These are phyloP conservation scores for Plasmopara halstedii DNA, from an alignment of 352 stramenopile genomes.

Conservation along the genomic window DNA sequence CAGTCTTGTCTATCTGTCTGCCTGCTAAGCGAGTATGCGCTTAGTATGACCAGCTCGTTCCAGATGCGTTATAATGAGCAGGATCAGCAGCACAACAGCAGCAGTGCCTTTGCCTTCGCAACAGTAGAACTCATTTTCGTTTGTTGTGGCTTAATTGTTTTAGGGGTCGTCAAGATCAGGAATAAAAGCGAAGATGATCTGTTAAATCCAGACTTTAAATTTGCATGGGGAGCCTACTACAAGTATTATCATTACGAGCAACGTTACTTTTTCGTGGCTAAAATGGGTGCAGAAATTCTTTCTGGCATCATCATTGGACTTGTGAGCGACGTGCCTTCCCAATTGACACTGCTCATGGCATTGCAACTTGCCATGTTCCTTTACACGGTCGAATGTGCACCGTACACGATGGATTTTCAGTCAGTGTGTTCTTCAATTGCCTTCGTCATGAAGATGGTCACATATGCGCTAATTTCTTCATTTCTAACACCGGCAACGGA, in stretches of 20 bases:
- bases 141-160: conserved; percentile 58
- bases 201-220: conserved; percentile 64
- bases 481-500: conserved; percentile 56
- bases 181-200: conserved; percentile 50
- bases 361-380: conserved; percentile 72
- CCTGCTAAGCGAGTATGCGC: conserved; percentile 70
- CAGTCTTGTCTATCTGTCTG: conserved; percentile 68
- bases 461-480: conserved; percentile 70
- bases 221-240: conserved; percentile 73
- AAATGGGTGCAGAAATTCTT: conserved; percentile 71
- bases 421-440: conserved; percentile 55
- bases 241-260: conserved; percentile 64
- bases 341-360: conserved; percentile 63
- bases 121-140: conserved; percentile 53
- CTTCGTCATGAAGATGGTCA: conserved; percentile 82
- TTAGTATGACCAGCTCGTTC: conserved; percentile 75
- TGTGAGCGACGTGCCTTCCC: conserved; percentile 64
- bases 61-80: conserved; percentile 66
- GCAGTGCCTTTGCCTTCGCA: conserved; percentile 48
- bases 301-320: conserved; percentile 66
- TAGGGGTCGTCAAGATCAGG: conserved; percentile 61
- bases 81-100: conserved; percentile 28
- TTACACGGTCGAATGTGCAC: conserved; percentile 50
- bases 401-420: conserved; percentile 72
- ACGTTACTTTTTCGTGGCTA: conserved; percentile 71